Base-by-base conservation (phyloP, 345 rosid genomes). In the Noccaea bulbosa region DNA sequence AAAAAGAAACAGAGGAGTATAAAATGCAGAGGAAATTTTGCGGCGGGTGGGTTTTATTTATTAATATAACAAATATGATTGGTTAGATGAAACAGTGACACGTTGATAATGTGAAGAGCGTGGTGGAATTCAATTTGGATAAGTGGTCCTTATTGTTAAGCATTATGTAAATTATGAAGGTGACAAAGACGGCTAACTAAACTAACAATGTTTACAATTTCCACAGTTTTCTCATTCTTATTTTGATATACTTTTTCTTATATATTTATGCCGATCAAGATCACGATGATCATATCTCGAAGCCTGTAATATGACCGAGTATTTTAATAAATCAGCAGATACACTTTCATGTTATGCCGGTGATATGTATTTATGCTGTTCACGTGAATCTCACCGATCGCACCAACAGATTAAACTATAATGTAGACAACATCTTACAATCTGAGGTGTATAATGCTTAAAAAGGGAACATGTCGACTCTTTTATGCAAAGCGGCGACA, bases 61-160 rank as follows among this genome's bases (percentile, higher is more conserved):
- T 8, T 33, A 34, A 12, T 8, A 56, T 17, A 55, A 53, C 0
- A 11, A 46, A 22, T 56, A 22, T 33, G 37, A 35, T 6, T 57
- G 38, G 1, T 12, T 47, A 27, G 37, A 11, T 22, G 43, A 56
- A 16, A 48, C 27, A 48, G 39, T 17, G n/a, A 17, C 61, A 73
- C 77, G 77, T 73, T 73, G 67, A 65, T 8, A 73, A 73, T 66
- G 72, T 73, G 77, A 49, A 73, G 37, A 17, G 37, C 38, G 12
- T 65, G 53, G 69, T 71, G 69, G 62, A 5, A 49, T 57, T 58
- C 71, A 49, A 73, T 57, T 43, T 48, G 46, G 20, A 39, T 57
- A 39, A 56, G 72, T 65, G 72, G 72, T 65, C 77, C 51, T 54
- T 16, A 8, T 30, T 61, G 44, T 59, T 59, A 70, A 27, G 33